Evolutionary conservation across 441 rosid species (phyloP).

Genomic region (Aleurites moluccanus): DNA sequence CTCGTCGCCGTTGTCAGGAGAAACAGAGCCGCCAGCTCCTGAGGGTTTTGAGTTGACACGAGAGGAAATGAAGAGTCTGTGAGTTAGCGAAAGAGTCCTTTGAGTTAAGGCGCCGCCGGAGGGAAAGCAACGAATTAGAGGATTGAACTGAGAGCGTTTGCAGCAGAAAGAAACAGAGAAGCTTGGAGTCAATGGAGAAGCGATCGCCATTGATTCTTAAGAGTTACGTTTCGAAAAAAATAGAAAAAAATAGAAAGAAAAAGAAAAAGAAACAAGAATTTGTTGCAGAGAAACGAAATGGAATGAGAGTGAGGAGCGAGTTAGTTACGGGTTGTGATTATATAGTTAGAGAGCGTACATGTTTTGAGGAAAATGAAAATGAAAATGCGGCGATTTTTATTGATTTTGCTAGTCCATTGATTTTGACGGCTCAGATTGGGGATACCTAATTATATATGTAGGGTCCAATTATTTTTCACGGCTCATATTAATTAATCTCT

Average conservation of each 20-base stretch:
- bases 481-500: not conserved
- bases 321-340: not conserved
- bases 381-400: not conserved
- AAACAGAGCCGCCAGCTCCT: conserved; percentile 20
- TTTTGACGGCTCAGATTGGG: not conserved
- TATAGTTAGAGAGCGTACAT: not conserved
- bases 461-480: not conserved
- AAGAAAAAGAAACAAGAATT: not conserved
- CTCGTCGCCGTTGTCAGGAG: conserved; percentile 34
- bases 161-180: conserved; percentile 36
- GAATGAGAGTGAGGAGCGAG: not conserved
- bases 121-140: conserved; percentile 17
- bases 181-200: conserved; percentile 30
- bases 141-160: conserved; percentile 22
- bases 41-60: conserved; percentile 33
- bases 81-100: conserved; percentile 8
- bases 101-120: not conserved
- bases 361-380: not conserved
- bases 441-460: not conserved
- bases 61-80: conserved; percentile 21
- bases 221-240: not conserved
- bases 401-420: not conserved
- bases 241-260: not conserved
- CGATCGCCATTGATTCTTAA: conserved; percentile 34
- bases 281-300: not conserved